Conservation (phyloP, 768 basidiomycete genomes). For the Tephrocybe sp. region DNA sequence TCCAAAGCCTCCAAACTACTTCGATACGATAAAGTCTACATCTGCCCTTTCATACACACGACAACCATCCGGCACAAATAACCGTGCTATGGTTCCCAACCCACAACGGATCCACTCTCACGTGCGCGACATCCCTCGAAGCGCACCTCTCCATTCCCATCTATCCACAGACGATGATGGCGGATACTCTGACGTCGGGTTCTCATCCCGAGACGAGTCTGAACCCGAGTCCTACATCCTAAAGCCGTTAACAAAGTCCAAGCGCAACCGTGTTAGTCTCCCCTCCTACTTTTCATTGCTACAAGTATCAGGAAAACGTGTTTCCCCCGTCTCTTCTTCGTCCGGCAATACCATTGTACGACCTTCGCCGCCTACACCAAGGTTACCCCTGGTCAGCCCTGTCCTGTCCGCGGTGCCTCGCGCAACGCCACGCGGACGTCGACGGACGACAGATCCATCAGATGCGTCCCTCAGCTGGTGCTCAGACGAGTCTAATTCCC, state of each 20-base stretch:
- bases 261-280: slow-evolving; percentile 68
- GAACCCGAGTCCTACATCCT: slow-evolving; percentile 28
- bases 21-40: slow-evolving; percentile 31
- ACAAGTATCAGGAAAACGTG: slow-evolving; percentile 39
- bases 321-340: slow-evolving; percentile 44
- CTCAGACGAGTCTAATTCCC: slow-evolving; percentile 30
- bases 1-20: slow-evolving; percentile 38
- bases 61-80: slow-evolving; percentile 69
- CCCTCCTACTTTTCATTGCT: slow-evolving; percentile 77
- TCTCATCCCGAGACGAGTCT: slow-evolving; percentile 35
- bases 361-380: slow-evolving; percentile 62
- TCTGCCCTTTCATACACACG: slow-evolving; percentile 62
- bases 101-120: slow-evolving; percentile 52
- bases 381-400: slow-evolving; percentile 33
- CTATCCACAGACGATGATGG: slow-evolving; percentile 46
- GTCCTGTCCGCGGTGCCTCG: slow-evolving; percentile 28
- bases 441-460: slow-evolving; percentile 31
- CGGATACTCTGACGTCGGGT: slow-evolving; percentile 36
- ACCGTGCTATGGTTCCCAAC: slow-evolving; percentile 55
- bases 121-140: slow-evolving; percentile 38
- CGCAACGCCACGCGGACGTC: slow-evolving; percentile 53
- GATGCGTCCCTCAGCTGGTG: slow-evolving; percentile 27
- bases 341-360: slow-evolving; percentile 46
- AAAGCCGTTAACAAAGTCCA: slow-evolving; percentile 40
- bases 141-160: slow-evolving; percentile 38